Evolutionary conservation across 306 rosid species (phyloP).

Genomic region (Vigna unguiculata): DNA sequence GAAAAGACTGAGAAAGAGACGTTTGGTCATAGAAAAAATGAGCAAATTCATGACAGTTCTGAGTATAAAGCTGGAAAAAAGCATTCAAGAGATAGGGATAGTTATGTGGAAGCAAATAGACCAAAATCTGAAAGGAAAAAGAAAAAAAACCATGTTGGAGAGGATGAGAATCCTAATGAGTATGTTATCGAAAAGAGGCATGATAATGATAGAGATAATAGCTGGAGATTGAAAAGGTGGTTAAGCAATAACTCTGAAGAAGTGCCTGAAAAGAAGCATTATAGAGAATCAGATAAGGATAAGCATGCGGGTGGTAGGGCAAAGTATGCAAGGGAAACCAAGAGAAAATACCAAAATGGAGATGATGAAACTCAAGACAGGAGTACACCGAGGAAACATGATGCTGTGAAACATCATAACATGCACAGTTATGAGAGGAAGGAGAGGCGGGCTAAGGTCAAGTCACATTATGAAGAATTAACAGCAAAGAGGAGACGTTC

Average conservation of each 20-base stretch:
- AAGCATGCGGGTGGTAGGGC: conserved; percentile 56
- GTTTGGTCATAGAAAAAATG: conserved; percentile 43
- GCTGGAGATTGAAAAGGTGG: conserved; percentile 39
- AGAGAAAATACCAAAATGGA: conserved; percentile 63
- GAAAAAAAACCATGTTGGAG: conserved; percentile 59
- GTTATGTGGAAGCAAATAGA: conserved; percentile 54
- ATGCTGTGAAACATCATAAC: conserved; percentile 52
- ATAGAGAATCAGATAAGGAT: conserved; percentile 61
- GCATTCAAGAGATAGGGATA: conserved; percentile 63
- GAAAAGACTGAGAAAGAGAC: conserved; percentile 43
- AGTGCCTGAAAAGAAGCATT: conserved; percentile 62
- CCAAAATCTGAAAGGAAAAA: conserved; percentile 64
- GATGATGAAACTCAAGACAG: conserved; percentile 59
- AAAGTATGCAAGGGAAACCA: conserved; percentile 63
- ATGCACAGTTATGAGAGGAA: conserved; percentile 54
- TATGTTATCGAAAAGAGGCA: conserved; percentile 58
- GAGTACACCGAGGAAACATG: conserved; percentile 58
- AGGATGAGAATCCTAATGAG: conserved; percentile 55
- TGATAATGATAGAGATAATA: conserved; percentile 44
- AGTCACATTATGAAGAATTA: conserved; percentile 62
- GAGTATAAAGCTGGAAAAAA: conserved; percentile 60
- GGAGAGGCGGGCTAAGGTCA: conserved; percentile 55
- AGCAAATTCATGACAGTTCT: conserved; percentile 40
- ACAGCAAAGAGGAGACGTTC: conserved; percentile 66
- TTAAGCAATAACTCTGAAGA: conserved; percentile 46